Base-by-base conservation (phyloP, 148 eudicot genomes). In the Vaccinium vitisidaea region DNA sequence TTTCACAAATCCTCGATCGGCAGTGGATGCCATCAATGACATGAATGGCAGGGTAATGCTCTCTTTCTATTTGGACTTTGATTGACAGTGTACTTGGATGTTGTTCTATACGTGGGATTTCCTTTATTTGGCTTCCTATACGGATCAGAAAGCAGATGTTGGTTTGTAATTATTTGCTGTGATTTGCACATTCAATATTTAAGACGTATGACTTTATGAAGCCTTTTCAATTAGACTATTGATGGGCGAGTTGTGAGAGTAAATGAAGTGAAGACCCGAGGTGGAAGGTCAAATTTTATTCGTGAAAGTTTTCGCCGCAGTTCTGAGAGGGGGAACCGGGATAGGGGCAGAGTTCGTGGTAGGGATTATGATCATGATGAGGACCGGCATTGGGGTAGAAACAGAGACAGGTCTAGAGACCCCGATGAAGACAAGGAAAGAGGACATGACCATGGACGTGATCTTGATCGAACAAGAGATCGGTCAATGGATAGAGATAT, bases 241-340 rank as follows among this genome's bases (percentile, higher is more conserved):
- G 92, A 90, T 83, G 95, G 99, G 21, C 92, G 98, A 80, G 89
- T 88, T 80, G 99, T 96, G 88, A 90, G 87, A 86, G 99, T 96
- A 74, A 96, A 93, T 84, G 94, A 91, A 87, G 99, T 93, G 80
- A 93, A 70, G 88, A 86, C 90, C 69, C 88, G 95, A 89, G 91
- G 91, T 83, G 93, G 89, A 56, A 88, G 95, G 84, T 75, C 92
- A 77, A 88, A 87, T 83, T 86, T 86, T 85, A 90, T 83, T 23
- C 94, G 92, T 83, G 95, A 91, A 73, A 87, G 83, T 85, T 93
- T 90, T 65, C 91, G 89, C 23, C 92, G 82, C 55, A 88, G 84
- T 77, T 30, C 73, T 80, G 93, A 87, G 43, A 92, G 95, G 84
- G 87, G 89, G 78, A 92, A 85, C 71, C 49, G 89, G 84, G 90